A percentile compares a stretch with the other conserved stretches of the same genome.
Evolutionary conservation across 2,329 filamentous ascomycete genomes (phyloP).

Genomic region (Talaromyces sp.): DNA sequence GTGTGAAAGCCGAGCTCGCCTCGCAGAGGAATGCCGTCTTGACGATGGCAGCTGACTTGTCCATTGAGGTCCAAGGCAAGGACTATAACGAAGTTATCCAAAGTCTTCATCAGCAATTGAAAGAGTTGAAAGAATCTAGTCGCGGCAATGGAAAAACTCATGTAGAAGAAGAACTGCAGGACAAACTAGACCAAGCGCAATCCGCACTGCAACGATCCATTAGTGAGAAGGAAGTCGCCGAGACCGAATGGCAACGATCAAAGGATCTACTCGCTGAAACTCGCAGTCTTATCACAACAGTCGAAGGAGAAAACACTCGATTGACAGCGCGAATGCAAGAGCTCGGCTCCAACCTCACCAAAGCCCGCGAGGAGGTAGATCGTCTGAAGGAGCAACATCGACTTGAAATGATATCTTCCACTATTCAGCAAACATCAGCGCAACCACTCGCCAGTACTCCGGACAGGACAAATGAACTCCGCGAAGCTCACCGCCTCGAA

Average conservation of each 20-base stretch:
- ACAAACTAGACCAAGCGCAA: constrained; percentile 31
- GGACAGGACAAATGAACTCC: constrained; percentile 22
- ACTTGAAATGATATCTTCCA: constrained; percentile 21
- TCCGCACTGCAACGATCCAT: constrained; percentile 30
- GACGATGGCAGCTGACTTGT: constrained; percentile 35
- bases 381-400: constrained; percentile 30
- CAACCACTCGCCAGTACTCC: not conserved
- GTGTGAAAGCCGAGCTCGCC: constrained; percentile 34
- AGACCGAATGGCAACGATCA: constrained; percentile 35
- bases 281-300: constrained; percentile 34
- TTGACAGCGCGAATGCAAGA: constrained; percentile 35
- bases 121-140: constrained; percentile 18
- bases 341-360: constrained; percentile 31
- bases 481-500: constrained; percentile 35
- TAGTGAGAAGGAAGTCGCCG: constrained; percentile 29
- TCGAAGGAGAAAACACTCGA: constrained; percentile 40
- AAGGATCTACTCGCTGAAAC: constrained; percentile 38
- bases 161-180: constrained; percentile 23
- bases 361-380: constrained; percentile 31
- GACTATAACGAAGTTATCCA: constrained; percentile 41
- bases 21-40: constrained; percentile 39
- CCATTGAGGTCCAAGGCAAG: constrained; percentile 31
- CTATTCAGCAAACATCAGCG: constrained; percentile 1
- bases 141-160: constrained; percentile 23
- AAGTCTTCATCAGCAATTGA: constrained; percentile 34